These are phyloP conservation scores for Primulina huaijiensis DNA, from an alignment of 257 asterid genomes.

Conservation along the genomic window DNA sequence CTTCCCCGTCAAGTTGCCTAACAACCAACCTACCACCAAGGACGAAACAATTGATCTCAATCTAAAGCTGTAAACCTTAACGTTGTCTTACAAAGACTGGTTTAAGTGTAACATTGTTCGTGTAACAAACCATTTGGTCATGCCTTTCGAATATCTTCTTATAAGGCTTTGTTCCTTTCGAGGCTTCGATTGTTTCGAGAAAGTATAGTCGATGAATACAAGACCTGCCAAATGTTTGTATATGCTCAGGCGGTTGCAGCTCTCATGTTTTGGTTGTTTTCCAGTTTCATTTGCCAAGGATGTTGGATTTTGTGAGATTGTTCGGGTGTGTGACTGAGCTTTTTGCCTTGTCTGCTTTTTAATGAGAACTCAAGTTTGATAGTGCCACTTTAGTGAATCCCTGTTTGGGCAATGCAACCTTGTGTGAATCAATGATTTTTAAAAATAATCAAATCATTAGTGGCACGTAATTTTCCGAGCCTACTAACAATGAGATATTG, in stretches of 20 bases:
- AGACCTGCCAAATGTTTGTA: neutral
- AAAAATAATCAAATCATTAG: too few species aligned
- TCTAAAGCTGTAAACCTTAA: conserved; percentile 51
- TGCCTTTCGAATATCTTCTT: neutral
- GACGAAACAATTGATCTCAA: conserved; percentile 65
- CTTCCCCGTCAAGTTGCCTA: conserved; percentile 47
- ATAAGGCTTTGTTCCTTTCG: neutral
- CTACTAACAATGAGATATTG: too few species aligned
- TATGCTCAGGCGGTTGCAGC: too few species aligned
- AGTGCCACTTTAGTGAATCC: too few species aligned
- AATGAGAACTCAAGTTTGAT: neutral
- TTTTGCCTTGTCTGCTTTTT: neutral
- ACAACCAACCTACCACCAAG: conserved; percentile 27
- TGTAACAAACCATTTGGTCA: conserved; percentile 11
- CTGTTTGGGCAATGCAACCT: too few species aligned
- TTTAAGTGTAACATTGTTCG: conserved; percentile 20
- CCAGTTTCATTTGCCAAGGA: neutral
- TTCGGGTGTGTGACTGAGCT: neutral
- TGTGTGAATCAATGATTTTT: too few species aligned
- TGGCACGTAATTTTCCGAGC: too few species aligned
- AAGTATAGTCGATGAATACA: conserved; percentile 15
- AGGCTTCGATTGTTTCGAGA: conserved; percentile 7
- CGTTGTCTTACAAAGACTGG: conserved; percentile 11
- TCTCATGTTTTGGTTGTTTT: neutral
- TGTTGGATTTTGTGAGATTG: neutral